A percentile compares a stretch with the other conserved stretches of the same genome.
These are phyloP conservation scores for Ampelomyces quisqualis DNA, from an alignment of 2,329 filamentous ascomycete genomes.

Conservation along the genomic window DNA sequence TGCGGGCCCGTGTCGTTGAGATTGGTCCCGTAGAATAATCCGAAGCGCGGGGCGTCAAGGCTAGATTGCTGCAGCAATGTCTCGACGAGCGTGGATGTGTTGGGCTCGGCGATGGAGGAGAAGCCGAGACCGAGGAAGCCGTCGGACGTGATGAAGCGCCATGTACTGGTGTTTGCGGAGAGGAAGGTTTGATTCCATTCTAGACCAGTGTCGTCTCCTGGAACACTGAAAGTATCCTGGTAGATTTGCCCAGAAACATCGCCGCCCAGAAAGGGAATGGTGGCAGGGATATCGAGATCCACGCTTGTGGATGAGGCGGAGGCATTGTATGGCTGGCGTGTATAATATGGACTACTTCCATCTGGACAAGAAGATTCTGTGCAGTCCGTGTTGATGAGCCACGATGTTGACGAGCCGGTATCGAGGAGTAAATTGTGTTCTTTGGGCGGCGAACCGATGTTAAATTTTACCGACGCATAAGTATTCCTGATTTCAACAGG, in stretches of 20 bases:
- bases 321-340: constrained; percentile 13
- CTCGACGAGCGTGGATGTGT: constrained; percentile 16
- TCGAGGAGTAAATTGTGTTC: constrained; percentile 18
- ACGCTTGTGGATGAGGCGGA: constrained; percentile 13
- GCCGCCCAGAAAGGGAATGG: constrained; percentile 16
- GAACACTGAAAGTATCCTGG: constrained; percentile 13
- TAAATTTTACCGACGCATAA: constrained; percentile 7
- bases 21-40: constrained; percentile 19
- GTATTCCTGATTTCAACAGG: constrained; percentile 11
- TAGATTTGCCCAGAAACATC: constrained; percentile 12
- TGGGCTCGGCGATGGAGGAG: constrained; percentile 17
- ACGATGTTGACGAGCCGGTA: constrained; percentile 18
- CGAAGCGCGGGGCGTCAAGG: constrained; percentile 17
- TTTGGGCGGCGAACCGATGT: constrained; percentile 14
- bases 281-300: constrained; percentile 8
- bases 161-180: constrained; percentile 14
- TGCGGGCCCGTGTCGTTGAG: constrained; percentile 5
- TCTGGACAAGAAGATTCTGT: constrained; percentile 14
- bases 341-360: constrained; percentile 3
- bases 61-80: constrained; percentile 17
- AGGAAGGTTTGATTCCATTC: constrained; percentile 26
- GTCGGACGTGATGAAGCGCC: constrained; percentile 21
- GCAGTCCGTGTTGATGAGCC: constrained; percentile 17
- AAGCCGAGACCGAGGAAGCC: constrained; percentile 23
- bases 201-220: constrained; percentile 1